Conservation (phyloP, 306 rosid species). For the Lathyrus oleraceus region DNA sequence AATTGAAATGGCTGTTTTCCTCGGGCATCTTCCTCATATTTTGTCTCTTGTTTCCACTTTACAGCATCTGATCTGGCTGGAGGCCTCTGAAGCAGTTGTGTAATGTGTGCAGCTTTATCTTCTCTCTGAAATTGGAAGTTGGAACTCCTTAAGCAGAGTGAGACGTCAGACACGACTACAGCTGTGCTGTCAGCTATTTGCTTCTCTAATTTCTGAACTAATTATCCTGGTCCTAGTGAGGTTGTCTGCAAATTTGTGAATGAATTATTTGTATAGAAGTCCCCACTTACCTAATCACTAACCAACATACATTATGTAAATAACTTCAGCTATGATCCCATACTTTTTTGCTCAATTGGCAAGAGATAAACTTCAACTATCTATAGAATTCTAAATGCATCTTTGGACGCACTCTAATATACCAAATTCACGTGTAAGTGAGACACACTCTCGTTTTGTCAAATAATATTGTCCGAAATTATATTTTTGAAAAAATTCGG, state of each 20-base stretch:
- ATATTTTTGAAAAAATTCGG: too few relatives aligned
- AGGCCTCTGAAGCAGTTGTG: slow-evolving; percentile 33
- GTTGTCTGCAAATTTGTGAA: slow-evolving; percentile 32
- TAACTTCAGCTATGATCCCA: background rate
- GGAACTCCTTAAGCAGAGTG: slow-evolving; percentile 15
- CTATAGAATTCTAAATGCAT: too few relatives aligned
- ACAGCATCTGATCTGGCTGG: slow-evolving; percentile 20
- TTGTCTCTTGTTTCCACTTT: slow-evolving; percentile 28
- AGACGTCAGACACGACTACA: slow-evolving; percentile 9
- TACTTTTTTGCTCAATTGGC: background rate
- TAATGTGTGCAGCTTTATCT: slow-evolving; percentile 11
- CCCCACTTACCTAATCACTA: background rate
- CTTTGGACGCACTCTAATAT: too few relatives aligned
- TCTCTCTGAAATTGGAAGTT: slow-evolving; percentile 21
- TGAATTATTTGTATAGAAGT: slow-evolving; percentile 23
- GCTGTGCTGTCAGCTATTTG: slow-evolving; percentile 10
- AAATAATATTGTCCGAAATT: too few relatives aligned
- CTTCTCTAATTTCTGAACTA: slow-evolving; percentile 18
- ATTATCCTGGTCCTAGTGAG: slow-evolving; percentile 24
- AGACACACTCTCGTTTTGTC: too few relatives aligned
- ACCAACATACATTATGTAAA: slow-evolving; percentile 10
- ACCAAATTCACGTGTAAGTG: too few relatives aligned
- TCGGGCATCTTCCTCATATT: slow-evolving; percentile 25
- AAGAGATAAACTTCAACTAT: too few relatives aligned
- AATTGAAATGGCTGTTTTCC: slow-evolving; percentile 14